Base-by-base conservation (phyloP, 345 rosid genomes). In the Aquilaria malaccensis region DNA sequence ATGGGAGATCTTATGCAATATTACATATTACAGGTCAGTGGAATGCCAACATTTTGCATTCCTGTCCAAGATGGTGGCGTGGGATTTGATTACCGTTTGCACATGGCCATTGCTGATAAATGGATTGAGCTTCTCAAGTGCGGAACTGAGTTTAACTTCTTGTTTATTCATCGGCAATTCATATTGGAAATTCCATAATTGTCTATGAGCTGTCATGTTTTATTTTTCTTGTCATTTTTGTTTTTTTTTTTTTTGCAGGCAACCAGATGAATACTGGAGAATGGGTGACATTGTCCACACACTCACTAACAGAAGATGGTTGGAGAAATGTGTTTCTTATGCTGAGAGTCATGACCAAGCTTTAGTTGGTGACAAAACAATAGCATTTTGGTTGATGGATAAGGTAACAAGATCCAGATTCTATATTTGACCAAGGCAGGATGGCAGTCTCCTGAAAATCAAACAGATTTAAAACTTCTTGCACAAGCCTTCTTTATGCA, bases 281-380 rank as follows among this genome's bases (percentile, higher is more conserved):
- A 85, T 93, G 79, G 68, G 87, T 60, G 92, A 87, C 60, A 85
- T 93, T 56, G 56, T 82, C 59, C 73, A 77, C 73, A 84, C 94
- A 2, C 89, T 93, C 12, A 84, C 83, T 66, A 89, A 93, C 77
- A 76, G 97, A 70, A 84, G 98, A 74, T 93, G 97, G 98, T 60
- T 64, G 56, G 97, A 93, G 66, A 89, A 87, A 64, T 93, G 97
- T 67, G 77, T 89, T 43, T 66, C 80, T 49, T 93, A 93, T 80
- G 97, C 98, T 45, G 98, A 93, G 74, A 85, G 96, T 79, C 98
- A 93, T 73, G 98, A 93, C 77, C 98, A 89, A 79, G 98, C 98
- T 65, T 88, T 93, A 70, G 98, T 93, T 61, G 98, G 98, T n/a
- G 97, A 93, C 81, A 93, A 93, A 71, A 93, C 98, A 33, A 74